Percentiles rank a stretch among this genome's conserved stretches.
These are phyloP conservation scores for Hypoxylon fragiforme DNA, from an alignment of 495 filamentous ascomycete species.

Conservation along the genomic window DNA sequence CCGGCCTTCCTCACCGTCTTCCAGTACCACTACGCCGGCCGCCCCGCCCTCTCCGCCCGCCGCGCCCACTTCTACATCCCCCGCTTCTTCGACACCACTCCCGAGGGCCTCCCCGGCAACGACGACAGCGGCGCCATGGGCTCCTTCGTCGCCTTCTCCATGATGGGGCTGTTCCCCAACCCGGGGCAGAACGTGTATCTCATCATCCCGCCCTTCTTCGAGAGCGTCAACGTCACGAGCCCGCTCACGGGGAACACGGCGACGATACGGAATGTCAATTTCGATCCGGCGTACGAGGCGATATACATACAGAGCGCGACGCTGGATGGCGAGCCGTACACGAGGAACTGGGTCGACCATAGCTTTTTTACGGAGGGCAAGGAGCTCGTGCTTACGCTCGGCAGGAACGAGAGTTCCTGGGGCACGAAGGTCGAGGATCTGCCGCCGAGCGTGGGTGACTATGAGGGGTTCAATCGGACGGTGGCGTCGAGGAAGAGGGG, in stretches of 20 bases:
- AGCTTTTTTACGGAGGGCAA: conserved; percentile 73
- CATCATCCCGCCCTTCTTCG: conserved; percentile 69
- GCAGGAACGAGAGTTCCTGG: conserved; percentile 67
- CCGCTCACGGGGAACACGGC: conserved; percentile 65
- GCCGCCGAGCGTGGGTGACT: conserved; percentile 58
- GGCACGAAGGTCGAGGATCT: conserved; percentile 65
- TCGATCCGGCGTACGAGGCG: conserved; percentile 62
- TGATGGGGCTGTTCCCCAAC: conserved; percentile 76
- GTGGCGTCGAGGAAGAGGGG: conserved; percentile 18
- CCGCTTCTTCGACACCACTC: conserved; percentile 61
- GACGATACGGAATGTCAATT: conserved; percentile 60
- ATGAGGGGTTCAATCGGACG: conserved; percentile 40
- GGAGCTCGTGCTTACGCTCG: conserved; percentile 68
- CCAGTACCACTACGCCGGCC: conserved; percentile 72
- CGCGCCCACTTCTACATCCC: conserved; percentile 70
- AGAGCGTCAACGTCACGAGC: conserved; percentile 63
- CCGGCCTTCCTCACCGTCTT: conserved; percentile 70
- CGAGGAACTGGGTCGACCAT: conserved; percentile 72
- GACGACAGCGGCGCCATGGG: conserved; percentile 77
- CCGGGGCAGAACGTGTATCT: conserved; percentile 77
- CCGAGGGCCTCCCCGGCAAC: conserved; percentile 68
- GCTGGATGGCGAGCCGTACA: conserved; percentile 66
- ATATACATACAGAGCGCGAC: conserved; percentile 73
- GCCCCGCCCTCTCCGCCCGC: conserved; percentile 64
- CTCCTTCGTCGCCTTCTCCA: conserved; percentile 67